phyloP scores from a whole-genome alignment of 192 early-diverging fungal species.

The Dispira simplex region DNA sequence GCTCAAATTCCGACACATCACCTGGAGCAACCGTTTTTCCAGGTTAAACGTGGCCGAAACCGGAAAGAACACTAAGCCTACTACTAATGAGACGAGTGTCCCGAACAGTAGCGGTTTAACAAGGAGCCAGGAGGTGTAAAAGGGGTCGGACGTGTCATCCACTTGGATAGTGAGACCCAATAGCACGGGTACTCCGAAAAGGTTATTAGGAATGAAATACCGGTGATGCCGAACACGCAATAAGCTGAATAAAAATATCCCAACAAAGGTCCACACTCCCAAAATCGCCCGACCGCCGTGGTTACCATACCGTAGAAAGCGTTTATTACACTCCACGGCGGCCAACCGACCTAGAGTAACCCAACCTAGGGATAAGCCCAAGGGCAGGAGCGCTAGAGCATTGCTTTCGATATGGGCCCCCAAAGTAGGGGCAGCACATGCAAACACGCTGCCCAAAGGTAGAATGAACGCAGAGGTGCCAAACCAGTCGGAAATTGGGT shows the following conservation, averaged over 20 bases:
- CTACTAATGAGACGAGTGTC: neutral
- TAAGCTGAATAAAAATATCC: neutral
- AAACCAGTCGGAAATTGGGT: neutral
- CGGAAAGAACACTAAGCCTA: neutral
- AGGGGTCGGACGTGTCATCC: neutral
- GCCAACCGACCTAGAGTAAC: neutral
- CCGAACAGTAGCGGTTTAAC: slow-evolving; percentile 6
- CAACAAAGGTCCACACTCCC: slow-evolving; percentile 2
- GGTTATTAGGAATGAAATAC: neutral
- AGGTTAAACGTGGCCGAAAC: neutral
- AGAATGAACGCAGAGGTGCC: neutral
- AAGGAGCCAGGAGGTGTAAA: neutral
- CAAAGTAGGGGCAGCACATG: neutral
- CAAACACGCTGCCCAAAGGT: neutral
- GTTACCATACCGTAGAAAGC: neutral
- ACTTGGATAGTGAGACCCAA: neutral
- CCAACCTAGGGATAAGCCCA: neutral
- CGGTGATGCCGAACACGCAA: neutral
- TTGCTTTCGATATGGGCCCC: slow-evolving; percentile 1
- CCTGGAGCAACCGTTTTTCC: neutral
- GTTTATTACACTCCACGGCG: neutral
- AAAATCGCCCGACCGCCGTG: slow-evolving; percentile 4
- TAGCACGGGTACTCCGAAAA: slow-evolving; percentile 6
- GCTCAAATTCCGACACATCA: neutral
- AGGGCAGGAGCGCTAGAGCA: neutral